Percentiles rank a stretch among this genome's conserved stretches.
Conservation (phyloP, 305 asterid species). For the Striga hermonthica region DNA sequence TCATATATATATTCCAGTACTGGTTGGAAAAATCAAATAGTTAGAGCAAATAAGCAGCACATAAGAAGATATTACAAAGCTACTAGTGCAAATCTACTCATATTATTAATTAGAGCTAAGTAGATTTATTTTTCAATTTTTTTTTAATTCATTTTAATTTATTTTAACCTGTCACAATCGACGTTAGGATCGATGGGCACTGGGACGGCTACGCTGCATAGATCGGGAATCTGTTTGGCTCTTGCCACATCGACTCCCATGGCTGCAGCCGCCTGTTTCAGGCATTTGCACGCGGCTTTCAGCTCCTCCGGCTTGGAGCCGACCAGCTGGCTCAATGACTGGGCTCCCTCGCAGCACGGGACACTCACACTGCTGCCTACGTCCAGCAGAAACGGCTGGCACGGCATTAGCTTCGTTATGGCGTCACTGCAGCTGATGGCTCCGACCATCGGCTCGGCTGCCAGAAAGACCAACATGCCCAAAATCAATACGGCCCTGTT, state of each 20-base stretch:
- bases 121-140: too few relatives aligned
- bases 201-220: slow-evolving; percentile 28
- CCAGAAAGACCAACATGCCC: too few relatives aligned
- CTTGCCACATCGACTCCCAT: slow-evolving; percentile 14
- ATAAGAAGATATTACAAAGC: too few relatives aligned
- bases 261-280: slow-evolving; percentile 20
- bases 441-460: too few relatives aligned
- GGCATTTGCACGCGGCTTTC: slow-evolving; percentile 30
- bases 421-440: slow-evolving; percentile 25
- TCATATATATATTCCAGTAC: too few relatives aligned
- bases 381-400: slow-evolving; percentile 24
- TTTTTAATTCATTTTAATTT: too few relatives aligned
- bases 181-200: slow-evolving; percentile 31
- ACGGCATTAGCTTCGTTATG: slow-evolving; percentile 20
- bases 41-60: too few relatives aligned
- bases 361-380: neutral
- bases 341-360: slow-evolving; percentile 30
- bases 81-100: too few relatives aligned
- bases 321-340: neutral
- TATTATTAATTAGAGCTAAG: too few relatives aligned
- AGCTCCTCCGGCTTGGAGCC: slow-evolving; percentile 11
- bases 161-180: slow-evolving; percentile 34
- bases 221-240: slow-evolving; percentile 33
- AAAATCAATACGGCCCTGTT: too few relatives aligned
- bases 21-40: too few relatives aligned